Evolutionary conservation across 2,329 filamentous ascomycete genomes (phyloP).

Genomic region (Nemania abortiva): DNA sequence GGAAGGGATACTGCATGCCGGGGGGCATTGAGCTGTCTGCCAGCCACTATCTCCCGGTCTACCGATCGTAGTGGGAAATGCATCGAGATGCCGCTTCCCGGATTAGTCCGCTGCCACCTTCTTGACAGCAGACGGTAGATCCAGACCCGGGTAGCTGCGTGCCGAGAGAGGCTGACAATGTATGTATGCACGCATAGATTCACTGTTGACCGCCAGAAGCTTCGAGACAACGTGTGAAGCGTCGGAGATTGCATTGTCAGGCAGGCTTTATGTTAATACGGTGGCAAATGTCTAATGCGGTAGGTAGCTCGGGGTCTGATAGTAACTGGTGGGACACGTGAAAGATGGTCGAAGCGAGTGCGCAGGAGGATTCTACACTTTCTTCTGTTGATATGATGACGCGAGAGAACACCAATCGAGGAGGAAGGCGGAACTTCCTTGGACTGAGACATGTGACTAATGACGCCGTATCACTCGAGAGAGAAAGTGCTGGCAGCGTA

Average conservation of each 20-base stretch:
- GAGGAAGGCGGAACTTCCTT: conserved; percentile 2
- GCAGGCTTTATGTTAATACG: conserved; percentile 6
- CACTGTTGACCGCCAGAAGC: conserved; percentile 21
- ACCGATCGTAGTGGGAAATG: conserved; percentile 17
- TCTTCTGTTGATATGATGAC: conserved; percentile 23
- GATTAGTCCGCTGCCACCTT: background rate
- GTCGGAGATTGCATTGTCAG: conserved; percentile 6
- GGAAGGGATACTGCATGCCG: conserved; percentile 19
- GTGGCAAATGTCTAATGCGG: conserved; percentile 27
- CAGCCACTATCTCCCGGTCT: conserved; percentile 1
- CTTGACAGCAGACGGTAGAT: conserved; percentile 14
- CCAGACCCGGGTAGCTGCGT: conserved; percentile 24
- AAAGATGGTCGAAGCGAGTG: conserved; percentile 12
- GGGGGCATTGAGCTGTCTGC: background rate
- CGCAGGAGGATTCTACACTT: conserved; percentile 29
- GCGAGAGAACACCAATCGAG: conserved; percentile 26
- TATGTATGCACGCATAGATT: conserved; percentile 9
- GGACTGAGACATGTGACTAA: conserved; percentile 30
- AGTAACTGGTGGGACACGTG: background rate
- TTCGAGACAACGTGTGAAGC: conserved; percentile 20
- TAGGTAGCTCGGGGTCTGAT: background rate
- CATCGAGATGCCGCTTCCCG: conserved; percentile 26
- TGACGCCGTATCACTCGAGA: conserved; percentile 34
- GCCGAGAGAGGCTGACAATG: conserved; percentile 22
- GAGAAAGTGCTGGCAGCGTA: conserved; percentile 32